Percentiles rank a stretch among this genome's conserved stretches.
These are phyloP conservation scores for Globisporangium perplexum DNA, from an alignment of 352 stramenopile species.

Conservation along the genomic window DNA sequence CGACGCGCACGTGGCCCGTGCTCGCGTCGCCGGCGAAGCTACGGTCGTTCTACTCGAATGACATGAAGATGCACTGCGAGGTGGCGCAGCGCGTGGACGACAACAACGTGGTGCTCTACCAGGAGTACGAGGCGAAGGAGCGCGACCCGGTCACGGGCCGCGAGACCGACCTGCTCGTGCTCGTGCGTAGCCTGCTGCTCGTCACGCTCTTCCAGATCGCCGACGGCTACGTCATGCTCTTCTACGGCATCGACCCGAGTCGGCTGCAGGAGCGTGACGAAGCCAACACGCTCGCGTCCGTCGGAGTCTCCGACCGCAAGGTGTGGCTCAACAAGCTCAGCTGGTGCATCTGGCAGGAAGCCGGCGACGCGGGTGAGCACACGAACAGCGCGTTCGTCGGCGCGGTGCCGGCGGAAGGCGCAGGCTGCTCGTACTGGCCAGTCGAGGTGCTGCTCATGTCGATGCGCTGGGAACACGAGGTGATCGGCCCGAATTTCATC, in stretches of 20 bases:
- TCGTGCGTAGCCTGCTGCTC: slow-evolving; percentile 24
- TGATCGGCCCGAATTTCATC: slow-evolving; percentile 9
- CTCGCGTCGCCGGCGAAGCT: slow-evolving; percentile 18
- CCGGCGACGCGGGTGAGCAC: slow-evolving; percentile 7
- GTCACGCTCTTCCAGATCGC: slow-evolving; percentile 30
- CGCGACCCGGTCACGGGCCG: slow-evolving; percentile 10
- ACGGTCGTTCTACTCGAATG: slow-evolving; percentile 21
- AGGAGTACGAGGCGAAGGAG: slow-evolving; percentile 24
- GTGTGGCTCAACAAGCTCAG: slow-evolving; percentile 21
- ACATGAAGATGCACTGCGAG: slow-evolving; percentile 28
- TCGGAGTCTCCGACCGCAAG: slow-evolving; percentile 14
- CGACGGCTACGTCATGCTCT: slow-evolving; percentile 30
- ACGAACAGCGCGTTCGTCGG: slow-evolving; percentile 15
- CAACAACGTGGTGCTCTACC: slow-evolving; percentile 33
- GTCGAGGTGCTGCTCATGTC: slow-evolving; percentile 22
- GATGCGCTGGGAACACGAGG: slow-evolving; percentile 14
- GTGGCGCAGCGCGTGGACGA: slow-evolving; percentile 25
- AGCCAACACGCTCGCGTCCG: slow-evolving; percentile 13
- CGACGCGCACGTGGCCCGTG: slow-evolving; percentile 18
- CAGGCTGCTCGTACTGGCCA: slow-evolving; percentile 17
- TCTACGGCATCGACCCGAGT: slow-evolving; percentile 23
- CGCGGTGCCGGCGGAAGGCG: slow-evolving; percentile 15
- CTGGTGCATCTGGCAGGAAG: slow-evolving; percentile 20
- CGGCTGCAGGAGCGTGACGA: slow-evolving; percentile 18
- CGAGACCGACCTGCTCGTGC: slow-evolving; percentile 16